These are phyloP conservation scores for Jaenimonas drosophilae DNA, from an alignment of 208 protist genomes.

Conservation along the genomic window DNA sequence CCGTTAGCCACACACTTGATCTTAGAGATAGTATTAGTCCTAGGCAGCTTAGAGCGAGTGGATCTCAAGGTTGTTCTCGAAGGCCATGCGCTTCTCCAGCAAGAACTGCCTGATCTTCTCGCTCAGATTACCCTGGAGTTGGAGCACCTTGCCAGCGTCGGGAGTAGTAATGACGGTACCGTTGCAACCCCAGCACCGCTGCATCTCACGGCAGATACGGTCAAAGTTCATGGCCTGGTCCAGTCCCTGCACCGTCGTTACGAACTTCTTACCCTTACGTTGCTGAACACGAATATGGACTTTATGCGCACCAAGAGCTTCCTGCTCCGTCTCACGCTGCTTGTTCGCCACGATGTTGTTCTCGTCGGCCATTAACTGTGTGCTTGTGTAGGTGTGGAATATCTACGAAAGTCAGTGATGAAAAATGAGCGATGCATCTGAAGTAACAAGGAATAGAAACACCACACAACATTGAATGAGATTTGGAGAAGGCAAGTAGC, in stretches of 20 bases:
- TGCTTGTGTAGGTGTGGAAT: background rate
- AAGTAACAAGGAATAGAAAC: too few species aligned
- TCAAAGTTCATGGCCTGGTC: conserved; percentile 88
- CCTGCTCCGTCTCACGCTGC: conserved; percentile 54
- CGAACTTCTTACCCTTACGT: conserved; percentile 92
- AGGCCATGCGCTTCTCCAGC: conserved; percentile 85
- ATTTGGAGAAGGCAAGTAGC: too few species aligned
- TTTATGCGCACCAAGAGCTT: conserved; percentile 51
- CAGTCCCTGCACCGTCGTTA: conserved; percentile 96
- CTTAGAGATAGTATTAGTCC: too few species aligned
- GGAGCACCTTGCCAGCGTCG: conserved; percentile 89
- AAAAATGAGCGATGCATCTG: too few species aligned
- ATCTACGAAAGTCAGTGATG: background rate
- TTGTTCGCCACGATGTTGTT: conserved; percentile 28
- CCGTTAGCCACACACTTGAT: too few species aligned
- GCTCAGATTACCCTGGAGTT: conserved; percentile 95
- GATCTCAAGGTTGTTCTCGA: conserved; percentile 87
- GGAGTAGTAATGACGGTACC: conserved; percentile 85
- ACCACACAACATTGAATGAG: too few species aligned
- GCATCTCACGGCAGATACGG: conserved; percentile 86
- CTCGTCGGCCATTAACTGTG: conserved; percentile 6
- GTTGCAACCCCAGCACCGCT: conserved; percentile 92
- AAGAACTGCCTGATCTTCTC: conserved; percentile 91
- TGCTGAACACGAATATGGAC: conserved; percentile 97
- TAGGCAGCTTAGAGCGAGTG: conserved; percentile 95